Evolutionary conservation across 257 asterid species (phyloP), one percentile per base, ranked within the genome.

Genomic region (Solanum pennellii): DNA sequence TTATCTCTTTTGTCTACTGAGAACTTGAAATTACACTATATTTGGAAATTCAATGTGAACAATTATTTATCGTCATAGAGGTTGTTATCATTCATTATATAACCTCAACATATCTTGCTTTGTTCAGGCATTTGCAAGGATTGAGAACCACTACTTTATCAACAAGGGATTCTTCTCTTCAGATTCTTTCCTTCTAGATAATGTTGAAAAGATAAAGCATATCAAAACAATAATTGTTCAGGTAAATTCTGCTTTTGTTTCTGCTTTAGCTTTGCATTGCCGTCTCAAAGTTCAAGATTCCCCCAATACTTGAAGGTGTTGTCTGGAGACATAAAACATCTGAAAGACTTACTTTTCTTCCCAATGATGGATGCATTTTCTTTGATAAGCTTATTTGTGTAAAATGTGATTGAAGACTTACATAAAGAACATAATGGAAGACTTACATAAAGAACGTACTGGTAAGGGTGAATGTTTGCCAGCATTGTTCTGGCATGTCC

Each of bases 111-210:
- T 79, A 83, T 37, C 72, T 68, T 72, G 37, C 14, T 49, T 41
- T 44, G 29, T 90, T 83, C 94, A 95, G 99, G 99, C 99, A 86
- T 97, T 97, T 91, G 98, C 98, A 60, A 93, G 99, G 96, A 95
- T 97, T 90, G 99, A 97, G 94, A 97, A 95, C 89, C 98, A 97
- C 93, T 97, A 95, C 93, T 97, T 97, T 86, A 91, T 94, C 92
- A 97, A 95, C 94, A 93, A 90, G 90, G 99, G 99, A 21, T 97
- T 97, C 89, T 92, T 97, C 47, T 80, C 96, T 72, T 88, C 96
- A 1, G 98, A 95, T 73, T 94, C 99, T 11, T 95, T 84, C 91
- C 91, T 97, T 91, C 89, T 97, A 91, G 99, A 97, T 87, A 97
- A 95, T 85, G 52, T 97, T 56, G 98, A 93, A 74, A 95, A 97